Evolutionary conservation across 2,329 filamentous ascomycete species (phyloP).

Genomic region (Sporothrix brasiliensis): DNA sequence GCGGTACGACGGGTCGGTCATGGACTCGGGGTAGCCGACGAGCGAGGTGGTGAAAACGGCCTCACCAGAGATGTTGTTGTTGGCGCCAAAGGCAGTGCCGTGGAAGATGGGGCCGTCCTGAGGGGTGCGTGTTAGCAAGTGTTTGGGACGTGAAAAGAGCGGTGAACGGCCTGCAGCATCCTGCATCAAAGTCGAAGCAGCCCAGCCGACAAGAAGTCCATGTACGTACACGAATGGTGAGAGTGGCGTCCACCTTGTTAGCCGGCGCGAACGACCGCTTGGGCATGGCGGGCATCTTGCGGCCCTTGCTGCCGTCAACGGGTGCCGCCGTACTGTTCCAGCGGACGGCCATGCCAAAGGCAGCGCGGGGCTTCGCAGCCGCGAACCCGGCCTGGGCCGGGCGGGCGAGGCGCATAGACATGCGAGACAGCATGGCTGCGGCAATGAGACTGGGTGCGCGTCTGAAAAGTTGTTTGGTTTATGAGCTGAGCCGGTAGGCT

Average conservation of each 20-base stretch:
- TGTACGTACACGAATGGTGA: slow-evolving; percentile 82
- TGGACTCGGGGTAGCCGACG: slow-evolving; percentile 95
- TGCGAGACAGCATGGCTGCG: slow-evolving; percentile 60
- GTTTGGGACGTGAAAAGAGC: neutral
- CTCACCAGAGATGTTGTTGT: slow-evolving; percentile 95
- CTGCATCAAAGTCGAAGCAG: neutral
- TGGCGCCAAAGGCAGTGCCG: slow-evolving; percentile 94
- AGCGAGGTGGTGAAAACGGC: slow-evolving; percentile 98
- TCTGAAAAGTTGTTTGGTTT: neutral
- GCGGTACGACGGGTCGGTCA: slow-evolving; percentile 85
- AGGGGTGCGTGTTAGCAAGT: neutral
- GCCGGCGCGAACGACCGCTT: slow-evolving; percentile 65
- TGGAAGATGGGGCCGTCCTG: slow-evolving; percentile 94
- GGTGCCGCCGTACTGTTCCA: slow-evolving; percentile 48
- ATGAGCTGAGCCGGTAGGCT: slow-evolving; percentile 9
- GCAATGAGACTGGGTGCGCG: neutral
- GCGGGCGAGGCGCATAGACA: slow-evolving; percentile 57
- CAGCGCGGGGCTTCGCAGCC: slow-evolving; percentile 44
- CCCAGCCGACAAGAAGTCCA: neutral
- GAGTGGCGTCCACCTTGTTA: slow-evolving; percentile 75
- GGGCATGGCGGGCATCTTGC: slow-evolving; percentile 64
- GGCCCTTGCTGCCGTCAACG: slow-evolving; percentile 69
- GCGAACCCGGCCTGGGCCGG: slow-evolving; percentile 40
- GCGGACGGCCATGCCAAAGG: slow-evolving; percentile 45
- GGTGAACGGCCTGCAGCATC: neutral